phyloP scores from a whole-genome alignment of 768 basidiomycete genomes.

The Mrakia blollopis region DNA sequence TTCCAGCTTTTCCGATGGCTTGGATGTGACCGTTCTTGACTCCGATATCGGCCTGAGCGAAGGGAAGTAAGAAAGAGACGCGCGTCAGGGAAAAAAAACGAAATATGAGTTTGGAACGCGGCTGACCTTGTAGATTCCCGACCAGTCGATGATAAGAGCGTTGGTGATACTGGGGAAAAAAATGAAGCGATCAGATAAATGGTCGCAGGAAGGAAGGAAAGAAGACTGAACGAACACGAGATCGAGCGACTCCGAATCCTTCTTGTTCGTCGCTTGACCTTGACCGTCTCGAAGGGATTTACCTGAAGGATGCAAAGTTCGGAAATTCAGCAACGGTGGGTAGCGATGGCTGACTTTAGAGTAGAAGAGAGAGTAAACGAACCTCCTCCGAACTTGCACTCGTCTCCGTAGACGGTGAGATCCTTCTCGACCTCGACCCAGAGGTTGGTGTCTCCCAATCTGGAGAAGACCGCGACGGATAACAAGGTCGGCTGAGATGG shows the following conservation, averaged over 20 bases:
- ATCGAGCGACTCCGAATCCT: constrained; percentile 67
- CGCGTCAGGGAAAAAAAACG: neutral
- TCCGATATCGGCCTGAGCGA: constrained; percentile 81
- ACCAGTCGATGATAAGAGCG: constrained; percentile 89
- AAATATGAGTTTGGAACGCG: neutral
- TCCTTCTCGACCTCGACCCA: constrained; percentile 93
- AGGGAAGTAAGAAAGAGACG: neutral
- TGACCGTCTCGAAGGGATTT: constrained; percentile 95
- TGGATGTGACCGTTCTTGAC: constrained; percentile 73
- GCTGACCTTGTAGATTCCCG: constrained; percentile 82
- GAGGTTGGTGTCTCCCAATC: constrained; percentile 75
- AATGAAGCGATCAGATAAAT: neutral
- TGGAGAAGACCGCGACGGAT: neutral
- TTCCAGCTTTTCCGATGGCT: constrained; percentile 95
- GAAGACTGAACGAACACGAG: constrained; percentile 50
- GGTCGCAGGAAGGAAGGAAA: neutral
- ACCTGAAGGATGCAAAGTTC: constrained; percentile 48
- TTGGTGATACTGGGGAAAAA: constrained; percentile 63
- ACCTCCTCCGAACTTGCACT: constrained; percentile 76
- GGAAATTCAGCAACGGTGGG: neutral
- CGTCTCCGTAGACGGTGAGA: constrained; percentile 65
- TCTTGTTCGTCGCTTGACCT: constrained; percentile 78
- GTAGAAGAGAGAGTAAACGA: constrained; percentile 28
- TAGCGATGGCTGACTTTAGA: neutral
- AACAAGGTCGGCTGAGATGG: neutral